These are phyloP conservation scores for Synura sp. DNA, from an alignment of 352 stramenopile species.

Conservation along the genomic window DNA sequence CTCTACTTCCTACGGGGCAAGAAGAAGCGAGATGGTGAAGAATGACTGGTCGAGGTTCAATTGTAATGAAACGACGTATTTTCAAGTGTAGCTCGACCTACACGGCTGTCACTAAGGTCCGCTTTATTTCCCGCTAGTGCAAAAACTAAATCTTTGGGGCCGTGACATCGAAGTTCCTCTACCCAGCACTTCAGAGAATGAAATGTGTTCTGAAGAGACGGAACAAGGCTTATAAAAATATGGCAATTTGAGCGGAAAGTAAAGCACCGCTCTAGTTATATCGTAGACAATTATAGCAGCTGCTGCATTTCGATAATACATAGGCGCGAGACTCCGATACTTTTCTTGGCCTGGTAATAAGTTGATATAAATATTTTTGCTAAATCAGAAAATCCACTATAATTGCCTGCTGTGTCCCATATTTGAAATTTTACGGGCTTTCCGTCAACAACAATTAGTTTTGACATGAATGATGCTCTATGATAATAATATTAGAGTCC, in stretches of 20 bases:
- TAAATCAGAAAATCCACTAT: conserved; percentile 52
- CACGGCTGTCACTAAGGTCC: conserved; percentile 75
- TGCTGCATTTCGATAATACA: conserved; percentile 97
- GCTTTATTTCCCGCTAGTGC: conserved; percentile 87
- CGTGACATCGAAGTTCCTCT: conserved; percentile 68
- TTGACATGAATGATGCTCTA: conserved; percentile 89
- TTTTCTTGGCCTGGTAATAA: conserved; percentile 47
- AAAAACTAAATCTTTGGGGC: conserved; percentile 82
- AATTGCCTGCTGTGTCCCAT: conserved; percentile 96
- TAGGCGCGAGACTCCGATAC: conserved; percentile 92
- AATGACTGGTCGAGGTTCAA: background rate
- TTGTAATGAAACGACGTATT: background rate
- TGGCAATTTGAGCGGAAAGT: background rate
- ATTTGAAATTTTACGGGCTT: conserved; percentile 92
- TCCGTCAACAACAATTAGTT: conserved; percentile 86
- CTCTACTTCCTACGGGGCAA: conserved; percentile 65
- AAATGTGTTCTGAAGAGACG: conserved; percentile 59
- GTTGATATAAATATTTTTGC: conserved; percentile 8
- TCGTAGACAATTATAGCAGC: conserved; percentile 96
- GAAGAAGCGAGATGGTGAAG: conserved; percentile 19
- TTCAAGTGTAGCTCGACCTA: conserved; percentile 46
- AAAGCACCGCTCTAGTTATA: conserved; percentile 81
- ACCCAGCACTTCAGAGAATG: conserved; percentile 90
- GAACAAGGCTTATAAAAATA: conserved; percentile 7
- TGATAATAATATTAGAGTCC: conserved; percentile 18